Conservation (phyloP, 768 basidiomycete species). For the Suillus subaureus region DNA sequence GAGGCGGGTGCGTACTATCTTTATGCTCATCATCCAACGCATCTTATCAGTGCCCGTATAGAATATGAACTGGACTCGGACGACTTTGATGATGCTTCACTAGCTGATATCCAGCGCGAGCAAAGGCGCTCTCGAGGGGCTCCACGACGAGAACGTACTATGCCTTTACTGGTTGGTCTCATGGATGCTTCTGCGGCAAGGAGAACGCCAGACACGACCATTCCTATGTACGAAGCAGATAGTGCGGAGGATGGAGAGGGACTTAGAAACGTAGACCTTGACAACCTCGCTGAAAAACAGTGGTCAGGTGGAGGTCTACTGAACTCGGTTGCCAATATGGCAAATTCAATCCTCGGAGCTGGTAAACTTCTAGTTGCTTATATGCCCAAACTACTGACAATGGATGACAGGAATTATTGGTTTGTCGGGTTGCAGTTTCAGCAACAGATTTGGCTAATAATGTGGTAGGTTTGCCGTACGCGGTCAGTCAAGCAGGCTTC, state of each 20-base stretch:
- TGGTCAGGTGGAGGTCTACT: slow-evolving; percentile 73
- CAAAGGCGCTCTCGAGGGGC: slow-evolving; percentile 23
- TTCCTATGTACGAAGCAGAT: slow-evolving; percentile 41
- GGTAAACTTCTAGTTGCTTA: slow-evolving; percentile 46
- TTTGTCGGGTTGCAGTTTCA: slow-evolving; percentile 33
- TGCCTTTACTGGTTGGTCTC: slow-evolving; percentile 81
- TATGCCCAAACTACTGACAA: slow-evolving; percentile 19
- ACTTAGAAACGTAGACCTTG: slow-evolving; percentile 56
- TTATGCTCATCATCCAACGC: slow-evolving; percentile 7
- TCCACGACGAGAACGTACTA: slow-evolving; percentile 52
- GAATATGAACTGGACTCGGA: slow-evolving; percentile 87
- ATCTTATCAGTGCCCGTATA: slow-evolving; percentile 32
- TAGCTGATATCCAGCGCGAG: slow-evolving; percentile 33
- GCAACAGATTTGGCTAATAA: slow-evolving; percentile 13
- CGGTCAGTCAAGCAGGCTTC: slow-evolving; percentile 93
- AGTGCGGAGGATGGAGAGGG: slow-evolving; percentile 25
- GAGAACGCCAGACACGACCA: slow-evolving; percentile 56
- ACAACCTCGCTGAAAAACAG: slow-evolving; percentile 69
- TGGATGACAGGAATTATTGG: slow-evolving; percentile 66
- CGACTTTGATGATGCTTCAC: slow-evolving; percentile 63
- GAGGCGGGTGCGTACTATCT: slow-evolving; percentile 69
- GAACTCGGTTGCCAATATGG: slow-evolving; percentile 90
- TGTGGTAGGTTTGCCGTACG: slow-evolving; percentile 83
- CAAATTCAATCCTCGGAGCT: slow-evolving; percentile 93
- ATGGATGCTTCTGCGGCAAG: slow-evolving; percentile 63